Evolutionary conservation across 768 basidiomycete species (phyloP).

Genomic region (Trametes cingulata): DNA sequence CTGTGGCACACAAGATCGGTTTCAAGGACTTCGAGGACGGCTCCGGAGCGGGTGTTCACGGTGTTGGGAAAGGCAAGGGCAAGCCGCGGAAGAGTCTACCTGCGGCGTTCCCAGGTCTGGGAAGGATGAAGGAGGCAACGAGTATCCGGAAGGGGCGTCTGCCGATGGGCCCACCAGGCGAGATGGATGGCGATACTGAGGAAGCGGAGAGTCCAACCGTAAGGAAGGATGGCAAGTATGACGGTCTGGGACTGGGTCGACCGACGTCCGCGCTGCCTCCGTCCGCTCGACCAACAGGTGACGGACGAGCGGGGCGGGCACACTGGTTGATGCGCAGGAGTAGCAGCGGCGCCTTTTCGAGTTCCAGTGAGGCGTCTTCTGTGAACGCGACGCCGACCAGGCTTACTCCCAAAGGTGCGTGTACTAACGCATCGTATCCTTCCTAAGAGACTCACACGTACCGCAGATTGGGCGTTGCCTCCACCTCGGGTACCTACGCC

Average conservation of each 20-base stretch:
- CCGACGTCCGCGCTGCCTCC: conserved; percentile 37
- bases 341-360: conserved; percentile 81
- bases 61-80: conserved; percentile 42
- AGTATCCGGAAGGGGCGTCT: conserved; percentile 25
- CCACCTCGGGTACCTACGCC: conserved; percentile 49
- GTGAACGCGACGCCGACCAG: conserved; percentile 63
- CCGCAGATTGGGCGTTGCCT: conserved; percentile 57
- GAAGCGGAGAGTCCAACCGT: conserved; percentile 66
- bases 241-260: conserved; percentile 65
- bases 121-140: conserved; percentile 30
- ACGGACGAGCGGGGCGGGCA: conserved; percentile 36
- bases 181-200: conserved; percentile 53
- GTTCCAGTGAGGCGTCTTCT: conserved; percentile 63
- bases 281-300: conserved; percentile 22
- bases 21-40: conserved; percentile 44
- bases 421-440: neutral
- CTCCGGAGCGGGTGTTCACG: conserved; percentile 34
- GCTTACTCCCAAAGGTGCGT: conserved; percentile 48
- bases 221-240: conserved; percentile 54
- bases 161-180: conserved; percentile 13
- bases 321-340: conserved; percentile 73
- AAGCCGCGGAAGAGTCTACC: conserved; percentile 74
- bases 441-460: conserved; percentile 7
- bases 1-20: conserved; percentile 68
- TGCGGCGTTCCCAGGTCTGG: conserved; percentile 59